These are phyloP conservation scores for Microthyrium microscopicum DNA, from an alignment of 2,329 filamentous ascomycete species.

Conservation along the genomic window DNA sequence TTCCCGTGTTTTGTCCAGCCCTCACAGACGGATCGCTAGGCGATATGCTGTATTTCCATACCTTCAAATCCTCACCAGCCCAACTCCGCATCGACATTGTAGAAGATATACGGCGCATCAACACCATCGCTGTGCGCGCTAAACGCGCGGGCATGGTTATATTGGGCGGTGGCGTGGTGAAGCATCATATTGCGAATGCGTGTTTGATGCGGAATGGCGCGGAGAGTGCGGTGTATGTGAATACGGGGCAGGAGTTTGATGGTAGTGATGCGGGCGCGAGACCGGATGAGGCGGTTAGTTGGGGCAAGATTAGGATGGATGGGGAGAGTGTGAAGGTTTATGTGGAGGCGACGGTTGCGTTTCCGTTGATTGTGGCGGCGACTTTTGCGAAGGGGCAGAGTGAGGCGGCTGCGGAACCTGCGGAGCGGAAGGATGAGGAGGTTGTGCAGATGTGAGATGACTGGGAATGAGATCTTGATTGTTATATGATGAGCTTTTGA, in stretches of 20 bases:
- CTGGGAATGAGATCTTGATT: no score
- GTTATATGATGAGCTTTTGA: no score
- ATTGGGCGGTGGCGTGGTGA: constrained; percentile 83
- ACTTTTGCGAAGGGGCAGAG: constrained; percentile 42
- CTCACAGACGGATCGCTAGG: constrained; percentile 88
- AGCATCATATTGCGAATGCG: constrained; percentile 96
- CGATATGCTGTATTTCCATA: constrained; percentile 98
- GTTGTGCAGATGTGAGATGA: no score
- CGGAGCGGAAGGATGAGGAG: no score
- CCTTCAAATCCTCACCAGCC: constrained; percentile 69
- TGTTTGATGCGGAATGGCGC: constrained; percentile 96
- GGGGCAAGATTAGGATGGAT: constrained; percentile 91
- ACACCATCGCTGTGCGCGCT: constrained; percentile 76
- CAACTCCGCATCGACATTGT: constrained; percentile 82
- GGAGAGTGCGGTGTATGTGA: constrained; percentile 93
- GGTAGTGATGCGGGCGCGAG: constrained; percentile 89
- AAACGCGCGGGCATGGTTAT: constrained; percentile 90
- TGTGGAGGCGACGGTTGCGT: constrained; percentile 50
- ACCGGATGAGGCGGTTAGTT: constrained; percentile 92
- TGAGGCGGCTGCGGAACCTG: no score
- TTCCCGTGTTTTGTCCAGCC: constrained; percentile 92
- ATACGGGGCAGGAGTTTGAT: constrained; percentile 94
- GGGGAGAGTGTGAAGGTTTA: constrained; percentile 78
- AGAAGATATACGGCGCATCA: constrained; percentile 82
- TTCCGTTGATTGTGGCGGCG: constrained; percentile 49